Evolutionary conservation across 495 filamentous ascomycete species (phyloP).

Genomic region (Schizothecium vesticola): DNA sequence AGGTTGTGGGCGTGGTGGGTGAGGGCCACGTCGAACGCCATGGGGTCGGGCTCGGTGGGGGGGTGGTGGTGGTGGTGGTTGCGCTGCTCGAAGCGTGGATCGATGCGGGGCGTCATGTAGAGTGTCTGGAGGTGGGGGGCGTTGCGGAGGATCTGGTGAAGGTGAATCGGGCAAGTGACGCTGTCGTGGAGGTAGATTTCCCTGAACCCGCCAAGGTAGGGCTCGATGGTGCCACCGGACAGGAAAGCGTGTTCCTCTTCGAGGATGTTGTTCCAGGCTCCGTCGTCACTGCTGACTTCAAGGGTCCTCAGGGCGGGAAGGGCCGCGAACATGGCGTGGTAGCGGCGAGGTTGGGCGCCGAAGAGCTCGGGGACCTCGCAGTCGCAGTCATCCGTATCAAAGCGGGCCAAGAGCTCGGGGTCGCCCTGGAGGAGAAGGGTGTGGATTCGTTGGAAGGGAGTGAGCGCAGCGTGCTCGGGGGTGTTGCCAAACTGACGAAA

Average conservation of each 20-base stretch:
- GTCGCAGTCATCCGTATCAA: constrained; percentile 22
- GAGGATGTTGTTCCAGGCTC: constrained; percentile 12
- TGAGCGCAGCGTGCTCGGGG: not conserved
- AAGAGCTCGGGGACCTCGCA: constrained; percentile 20
- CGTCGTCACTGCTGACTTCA: constrained; percentile 29
- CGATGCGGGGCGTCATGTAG: constrained; percentile 24
- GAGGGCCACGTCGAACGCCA: constrained; percentile 25
- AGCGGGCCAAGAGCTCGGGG: constrained; percentile 21
- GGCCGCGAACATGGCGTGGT: constrained; percentile 13
- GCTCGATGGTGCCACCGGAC: not conserved
- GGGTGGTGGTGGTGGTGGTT: not conserved
- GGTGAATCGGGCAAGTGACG: constrained; percentile 20
- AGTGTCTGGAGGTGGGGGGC: constrained; percentile 28
- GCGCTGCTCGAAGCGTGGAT: constrained; percentile 1
- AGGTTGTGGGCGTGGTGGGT: constrained; percentile 20
- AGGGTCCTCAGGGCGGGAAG: constrained; percentile 25
- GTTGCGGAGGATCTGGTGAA: constrained; percentile 23
- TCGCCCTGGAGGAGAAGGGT: constrained; percentile 23
- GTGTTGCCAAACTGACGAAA: constrained; percentile 12
- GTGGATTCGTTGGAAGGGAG: constrained; percentile 11
- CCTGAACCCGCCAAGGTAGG: constrained; percentile 12
- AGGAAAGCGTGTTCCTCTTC: constrained; percentile 2
- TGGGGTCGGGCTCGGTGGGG: constrained; percentile 11
- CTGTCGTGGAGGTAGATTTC: constrained; percentile 31
- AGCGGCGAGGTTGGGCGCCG: constrained; percentile 19